A percentile compares a stretch with the other conserved stretches of the same genome.
Evolutionary conservation across 805 yeast genomes (phyloP).

Genomic region (Osmozyma mogii): DNA sequence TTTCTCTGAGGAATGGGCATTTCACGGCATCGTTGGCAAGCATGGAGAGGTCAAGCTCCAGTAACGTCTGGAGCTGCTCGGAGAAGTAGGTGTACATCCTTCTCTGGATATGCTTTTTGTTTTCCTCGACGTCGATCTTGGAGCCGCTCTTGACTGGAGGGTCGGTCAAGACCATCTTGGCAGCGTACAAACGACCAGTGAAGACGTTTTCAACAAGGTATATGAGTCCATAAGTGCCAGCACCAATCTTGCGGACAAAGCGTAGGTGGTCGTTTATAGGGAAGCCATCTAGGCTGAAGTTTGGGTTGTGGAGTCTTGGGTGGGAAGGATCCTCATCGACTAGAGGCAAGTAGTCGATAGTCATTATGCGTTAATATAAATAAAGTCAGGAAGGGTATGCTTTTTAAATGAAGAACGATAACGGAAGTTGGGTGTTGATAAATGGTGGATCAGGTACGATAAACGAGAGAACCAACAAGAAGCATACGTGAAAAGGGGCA

Average conservation of each 20-base stretch:
- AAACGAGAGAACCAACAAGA: too few species aligned
- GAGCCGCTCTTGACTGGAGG: conserved; percentile 19
- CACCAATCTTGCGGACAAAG: conserved; percentile 36
- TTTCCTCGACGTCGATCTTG: too few species aligned
- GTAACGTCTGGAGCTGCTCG: conserved; percentile 9
- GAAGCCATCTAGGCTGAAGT: too few species aligned
- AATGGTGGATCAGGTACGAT: too few species aligned
- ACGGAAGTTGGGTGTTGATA: too few species aligned
- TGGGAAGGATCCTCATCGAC: too few species aligned
- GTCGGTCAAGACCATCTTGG: conserved; percentile 59
- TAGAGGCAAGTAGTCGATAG: too few species aligned
- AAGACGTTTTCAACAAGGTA: conserved; percentile 45
- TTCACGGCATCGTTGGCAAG: conserved; percentile 19
- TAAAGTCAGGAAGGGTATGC: too few species aligned
- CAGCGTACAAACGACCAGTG: conserved; percentile 51
- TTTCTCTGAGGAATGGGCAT: conserved; percentile 48
- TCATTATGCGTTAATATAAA: too few species aligned
- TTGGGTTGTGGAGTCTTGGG: too few species aligned
- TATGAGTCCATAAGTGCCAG: conserved; percentile 37
- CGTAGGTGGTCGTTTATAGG: conserved; percentile 64
- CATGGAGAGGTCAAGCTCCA: conserved; percentile 16
- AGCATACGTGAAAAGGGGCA: too few species aligned
- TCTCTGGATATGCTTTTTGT: conserved; percentile 46
- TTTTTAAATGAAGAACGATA: too few species aligned
- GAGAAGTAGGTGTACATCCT: conserved; percentile 19